Evolutionary conservation across 2,329 filamentous ascomycete genomes (phyloP), one percentile per base, ranked within the genome.

Genomic region (Botrytis tulipae): DNA sequence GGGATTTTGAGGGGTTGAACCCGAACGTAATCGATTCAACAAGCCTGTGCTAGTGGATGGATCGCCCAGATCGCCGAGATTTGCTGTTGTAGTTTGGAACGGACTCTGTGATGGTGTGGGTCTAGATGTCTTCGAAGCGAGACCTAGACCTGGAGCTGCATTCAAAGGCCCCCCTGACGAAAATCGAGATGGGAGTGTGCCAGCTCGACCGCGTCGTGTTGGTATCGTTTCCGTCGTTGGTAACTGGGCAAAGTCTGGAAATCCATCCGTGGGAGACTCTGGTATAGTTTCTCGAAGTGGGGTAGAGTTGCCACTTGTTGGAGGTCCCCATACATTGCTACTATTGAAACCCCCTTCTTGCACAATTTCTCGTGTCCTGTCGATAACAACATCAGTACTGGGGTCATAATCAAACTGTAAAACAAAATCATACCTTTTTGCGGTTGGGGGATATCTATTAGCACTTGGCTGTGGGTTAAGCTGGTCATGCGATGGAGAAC

Each of bases 231-330:
- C 88, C 76, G 92, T 88, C 14, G 91, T 87, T 60, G 92, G 88
- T 60, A 93, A 87, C 78, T 91, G 89, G 76, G 92, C 88, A 81
- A 97, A 94, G 82, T 97, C 95, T 74, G 96, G 95, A 79, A 98
- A 98, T 78, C 93, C 95, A 84, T 98, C 95, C 77, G 93, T 96
- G 46, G 96, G 96, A 51, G 95, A 98, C 84, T 99, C 96, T 76
- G 95, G 95, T 75, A 99, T 98, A 77, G 95, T 98, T 85, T 98
- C 96, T 80, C 96, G 93, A 70, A 99, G 88, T 78, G 96, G 96
- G 60, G 95, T 98, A 32, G 95, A 98, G 83, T 97, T 95, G 77
- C 95, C 96, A 82, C 95, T 98, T 73, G 95, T 97, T 67, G 96
- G 95, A 77, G 96, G 95, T 18, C 96, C 94, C 96, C 96, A 98